These are phyloP conservation scores for Chionographis japonica DNA, from an alignment of 106 monocot genomes.

Conservation along the genomic window DNA sequence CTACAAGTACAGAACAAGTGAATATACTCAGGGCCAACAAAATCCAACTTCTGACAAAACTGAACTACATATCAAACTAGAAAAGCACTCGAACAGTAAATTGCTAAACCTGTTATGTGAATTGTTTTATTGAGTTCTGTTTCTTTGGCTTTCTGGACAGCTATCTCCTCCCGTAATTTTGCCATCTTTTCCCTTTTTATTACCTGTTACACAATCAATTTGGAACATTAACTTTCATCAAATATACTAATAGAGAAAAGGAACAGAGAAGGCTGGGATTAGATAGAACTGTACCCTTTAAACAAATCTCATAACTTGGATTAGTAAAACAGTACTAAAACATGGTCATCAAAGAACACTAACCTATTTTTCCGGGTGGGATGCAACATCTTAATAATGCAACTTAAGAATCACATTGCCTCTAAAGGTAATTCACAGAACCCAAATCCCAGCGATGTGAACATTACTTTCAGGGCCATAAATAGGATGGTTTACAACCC, in stretches of 20 bases:
- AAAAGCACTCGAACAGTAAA: neutral
- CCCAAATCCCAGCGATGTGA: too few species aligned
- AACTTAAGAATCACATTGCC: too few species aligned
- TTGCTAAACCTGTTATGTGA: constrained; percentile 54
- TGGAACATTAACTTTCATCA: constrained; percentile 3
- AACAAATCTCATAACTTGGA: too few species aligned
- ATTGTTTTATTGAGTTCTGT: constrained; percentile 71
- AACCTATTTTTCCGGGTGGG: too few species aligned
- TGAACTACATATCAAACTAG: neutral
- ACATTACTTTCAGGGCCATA: too few species aligned
- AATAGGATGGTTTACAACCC: too few species aligned
- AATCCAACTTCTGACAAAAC: neutral
- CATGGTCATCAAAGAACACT: too few species aligned
- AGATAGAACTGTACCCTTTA: neutral
- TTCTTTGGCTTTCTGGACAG: constrained; percentile 79
- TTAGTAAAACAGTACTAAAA: too few species aligned
- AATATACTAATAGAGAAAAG: neutral
- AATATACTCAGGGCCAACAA: neutral
- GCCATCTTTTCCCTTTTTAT: constrained; percentile 64
- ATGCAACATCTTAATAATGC: too few species aligned
- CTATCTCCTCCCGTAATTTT: constrained; percentile 55
- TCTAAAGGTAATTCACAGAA: too few species aligned
- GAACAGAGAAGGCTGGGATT: neutral
- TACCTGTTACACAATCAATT: constrained; percentile 30
- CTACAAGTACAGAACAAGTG: constrained; percentile 22